These are phyloP conservation scores for Colletotrichum chlorophyti DNA, from an alignment of 2,329 filamentous ascomycete species.

Conservation along the genomic window DNA sequence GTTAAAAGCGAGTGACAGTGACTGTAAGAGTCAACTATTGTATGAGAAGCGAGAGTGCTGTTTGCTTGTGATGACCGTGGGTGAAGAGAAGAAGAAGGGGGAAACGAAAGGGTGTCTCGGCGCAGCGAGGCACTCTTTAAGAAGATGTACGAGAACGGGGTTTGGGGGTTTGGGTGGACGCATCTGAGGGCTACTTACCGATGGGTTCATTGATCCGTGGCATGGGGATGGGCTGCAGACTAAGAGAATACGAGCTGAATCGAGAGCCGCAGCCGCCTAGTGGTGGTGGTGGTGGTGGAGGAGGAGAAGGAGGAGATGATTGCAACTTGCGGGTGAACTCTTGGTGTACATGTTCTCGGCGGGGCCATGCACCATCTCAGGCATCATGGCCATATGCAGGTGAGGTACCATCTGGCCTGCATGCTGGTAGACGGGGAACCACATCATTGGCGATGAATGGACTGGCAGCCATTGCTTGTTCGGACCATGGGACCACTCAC, in stretches of 20 bases:
- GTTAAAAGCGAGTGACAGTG: slow-evolving; percentile 34
- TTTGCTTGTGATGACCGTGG: slow-evolving; percentile 1
- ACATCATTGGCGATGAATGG: slow-evolving; percentile 1
- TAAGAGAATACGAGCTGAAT: slow-evolving; percentile 8
- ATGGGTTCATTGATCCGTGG: too few species aligned
- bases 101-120: not conserved
- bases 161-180: not conserved
- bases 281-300: too few species aligned
- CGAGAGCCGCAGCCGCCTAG: slow-evolving; percentile 1
- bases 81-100: not conserved
- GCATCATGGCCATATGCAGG: not conserved
- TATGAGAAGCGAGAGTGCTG: slow-evolving; percentile 40
- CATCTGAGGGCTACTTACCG: too few species aligned
- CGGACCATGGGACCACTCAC: not conserved
- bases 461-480: not conserved
- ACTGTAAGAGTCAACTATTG: slow-evolving; percentile 30
- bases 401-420: not conserved
- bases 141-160: not conserved
- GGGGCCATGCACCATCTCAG: not conserved
- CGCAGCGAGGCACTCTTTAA: slow-evolving; percentile 3
- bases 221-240: not conserved
- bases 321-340: too few species aligned
- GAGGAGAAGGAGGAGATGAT: too few species aligned
- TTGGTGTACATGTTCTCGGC: not conserved
- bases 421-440: not conserved